These are phyloP conservation scores for Hortaea sp. DNA, from an alignment of 2,329 filamentous ascomycete genomes.

Conservation along the genomic window DNA sequence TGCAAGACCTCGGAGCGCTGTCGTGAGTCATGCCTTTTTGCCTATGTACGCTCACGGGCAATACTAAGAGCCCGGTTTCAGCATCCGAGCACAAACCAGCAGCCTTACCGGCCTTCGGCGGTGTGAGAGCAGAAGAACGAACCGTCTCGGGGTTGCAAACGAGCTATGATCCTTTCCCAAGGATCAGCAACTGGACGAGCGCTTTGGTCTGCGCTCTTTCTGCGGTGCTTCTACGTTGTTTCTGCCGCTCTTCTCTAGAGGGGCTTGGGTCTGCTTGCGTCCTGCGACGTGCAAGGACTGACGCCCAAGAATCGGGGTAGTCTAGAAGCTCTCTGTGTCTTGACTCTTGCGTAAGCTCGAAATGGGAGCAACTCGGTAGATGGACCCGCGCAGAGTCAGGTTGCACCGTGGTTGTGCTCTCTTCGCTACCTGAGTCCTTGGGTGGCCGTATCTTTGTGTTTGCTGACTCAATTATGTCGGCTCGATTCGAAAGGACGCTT, in stretches of 20 bases:
- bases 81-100: neutral
- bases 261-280: neutral
- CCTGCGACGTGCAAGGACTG: neutral
- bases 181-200: neutral
- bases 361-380: neutral
- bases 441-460: too few species aligned
- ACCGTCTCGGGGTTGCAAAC: neutral
- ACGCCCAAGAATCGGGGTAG: neutral
- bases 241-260: neutral
- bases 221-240: neutral
- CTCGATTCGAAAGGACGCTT: too few species aligned
- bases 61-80: neutral
- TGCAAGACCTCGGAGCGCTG: too few species aligned
- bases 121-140: neutral
- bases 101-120: neutral
- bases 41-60: neutral
- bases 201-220: neutral
- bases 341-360: neutral
- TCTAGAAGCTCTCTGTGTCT: too few species aligned
- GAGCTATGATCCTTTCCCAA: neutral
- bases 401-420: too few species aligned
- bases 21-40: too few species aligned
- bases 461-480: too few species aligned
- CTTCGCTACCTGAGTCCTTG: too few species aligned
- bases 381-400: neutral